phyloP scores from a whole-genome alignment of 2,329 filamentous ascomycete genomes.

The Ramichloridium luteum region DNA sequence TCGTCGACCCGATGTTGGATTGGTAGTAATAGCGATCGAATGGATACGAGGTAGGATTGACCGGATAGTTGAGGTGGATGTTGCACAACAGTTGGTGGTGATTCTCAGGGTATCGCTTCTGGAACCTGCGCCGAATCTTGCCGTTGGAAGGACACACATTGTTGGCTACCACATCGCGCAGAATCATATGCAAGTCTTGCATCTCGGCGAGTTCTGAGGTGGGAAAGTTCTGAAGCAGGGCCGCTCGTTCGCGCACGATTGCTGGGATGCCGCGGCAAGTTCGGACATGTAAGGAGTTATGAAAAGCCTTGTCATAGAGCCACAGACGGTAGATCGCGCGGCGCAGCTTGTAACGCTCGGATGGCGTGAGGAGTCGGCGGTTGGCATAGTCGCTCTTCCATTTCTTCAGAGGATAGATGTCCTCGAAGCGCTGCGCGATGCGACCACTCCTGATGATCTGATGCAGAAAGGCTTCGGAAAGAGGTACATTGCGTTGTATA shows the following conservation, averaged over 20 bases:
- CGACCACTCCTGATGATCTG: conserved; percentile 44
- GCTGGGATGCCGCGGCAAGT: conserved; percentile 36
- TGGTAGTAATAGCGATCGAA: conserved; percentile 29
- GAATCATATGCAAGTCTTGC: conserved; percentile 44
- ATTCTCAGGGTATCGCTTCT: conserved; percentile 41
- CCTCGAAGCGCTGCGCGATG: conserved; percentile 45
- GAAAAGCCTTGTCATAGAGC: conserved; percentile 48
- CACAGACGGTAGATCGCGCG: conserved; percentile 49
- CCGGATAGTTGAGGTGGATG: conserved; percentile 25
- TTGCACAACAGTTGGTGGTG: conserved; percentile 41
- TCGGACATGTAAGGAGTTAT: conserved; percentile 40
- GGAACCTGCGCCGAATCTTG: conserved; percentile 46
- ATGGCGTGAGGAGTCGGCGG: conserved; percentile 39
- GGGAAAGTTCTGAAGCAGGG: conserved; percentile 47
- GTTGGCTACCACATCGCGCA: conserved; percentile 43
- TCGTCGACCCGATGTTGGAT: conserved; percentile 22
- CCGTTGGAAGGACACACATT: conserved; percentile 52
- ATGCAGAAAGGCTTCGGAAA: conserved; percentile 43
- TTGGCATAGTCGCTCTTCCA: conserved; percentile 47
- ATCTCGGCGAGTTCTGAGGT: conserved; percentile 46
- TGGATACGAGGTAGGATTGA: conserved; percentile 18
- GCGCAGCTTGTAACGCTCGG: conserved; percentile 41
- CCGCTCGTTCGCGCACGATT: conserved; percentile 40
- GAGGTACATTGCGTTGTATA: conserved; percentile 38
- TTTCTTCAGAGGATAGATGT: conserved; percentile 51